A percentile compares a stretch with the other conserved stretches of the same genome.
Evolutionary conservation across 2,329 filamentous ascomycete species (phyloP).

Genomic region (Hypoxylon sp.): DNA sequence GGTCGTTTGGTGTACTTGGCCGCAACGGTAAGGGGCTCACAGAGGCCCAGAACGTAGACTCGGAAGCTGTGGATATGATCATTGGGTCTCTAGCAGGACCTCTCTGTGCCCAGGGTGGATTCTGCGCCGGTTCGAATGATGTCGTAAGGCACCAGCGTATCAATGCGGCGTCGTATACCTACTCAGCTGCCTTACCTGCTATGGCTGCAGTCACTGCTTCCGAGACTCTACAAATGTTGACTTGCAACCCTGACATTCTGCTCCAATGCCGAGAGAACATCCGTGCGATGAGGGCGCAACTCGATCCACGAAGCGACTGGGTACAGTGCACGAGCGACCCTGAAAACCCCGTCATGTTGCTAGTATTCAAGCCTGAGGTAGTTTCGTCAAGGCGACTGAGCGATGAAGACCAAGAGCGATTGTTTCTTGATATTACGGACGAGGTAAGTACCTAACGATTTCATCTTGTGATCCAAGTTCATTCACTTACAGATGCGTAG

Average conservation of each 20-base stretch:
- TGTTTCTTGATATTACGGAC: conserved; percentile 93
- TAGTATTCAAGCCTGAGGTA: conserved; percentile 87
- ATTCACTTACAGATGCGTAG: conserved; percentile 59
- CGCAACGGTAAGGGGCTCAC: conserved; percentile 92
- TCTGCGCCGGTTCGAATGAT: conserved; percentile 91
- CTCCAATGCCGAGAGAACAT: conserved; percentile 86
- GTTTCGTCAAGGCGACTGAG: conserved; percentile 77
- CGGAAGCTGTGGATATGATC: conserved; percentile 95
- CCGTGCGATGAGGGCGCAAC: conserved; percentile 83
- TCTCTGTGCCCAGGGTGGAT: conserved; percentile 92
- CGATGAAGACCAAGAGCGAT: conserved; percentile 81
- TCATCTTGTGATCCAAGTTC: background rate
- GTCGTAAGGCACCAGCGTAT: conserved; percentile 98
- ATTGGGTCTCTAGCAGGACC: conserved; percentile 91
- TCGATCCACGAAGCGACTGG: conserved; percentile 96
- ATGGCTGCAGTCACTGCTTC: conserved; percentile 96
- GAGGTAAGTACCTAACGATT: conserved; percentile 74
- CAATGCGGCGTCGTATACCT: conserved; percentile 91
- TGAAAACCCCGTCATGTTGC: conserved; percentile 89
- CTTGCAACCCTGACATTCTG: conserved; percentile 87
- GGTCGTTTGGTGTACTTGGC: conserved; percentile 95
- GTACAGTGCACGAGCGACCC: conserved; percentile 81
- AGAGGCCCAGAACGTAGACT: conserved; percentile 96
- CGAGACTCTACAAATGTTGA: conserved; percentile 87
- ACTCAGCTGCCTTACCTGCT: conserved; percentile 92